Base-by-base conservation (phyloP, 2,329 filamentous ascomycete genomes). In the Ampelomyces quisqualis region DNA sequence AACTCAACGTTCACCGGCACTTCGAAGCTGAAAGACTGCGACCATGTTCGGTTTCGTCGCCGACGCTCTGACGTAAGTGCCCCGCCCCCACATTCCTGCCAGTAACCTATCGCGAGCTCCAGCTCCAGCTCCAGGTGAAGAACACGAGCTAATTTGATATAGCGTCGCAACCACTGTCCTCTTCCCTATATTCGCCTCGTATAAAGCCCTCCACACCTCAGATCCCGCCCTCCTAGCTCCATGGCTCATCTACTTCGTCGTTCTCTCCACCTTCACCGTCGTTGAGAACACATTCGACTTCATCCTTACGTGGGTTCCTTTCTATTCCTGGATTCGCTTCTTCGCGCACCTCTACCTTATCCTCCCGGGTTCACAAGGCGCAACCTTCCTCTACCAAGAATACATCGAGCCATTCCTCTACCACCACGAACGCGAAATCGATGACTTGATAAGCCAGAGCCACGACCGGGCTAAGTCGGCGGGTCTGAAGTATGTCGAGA, bases 181-280 rank as follows among this genome's bases (percentile, higher is more conserved):
- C 65, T 94, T 97, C 67, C 93, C 93, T 36, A 82, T 96, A 51
- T 97, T 95, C 73, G 90, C 91, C 55, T 95, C 91, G 51, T 97
- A 96, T 79, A 97, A 97, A 77, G 91, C 93, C 34, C 85, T 98
- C 64, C 91, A 93, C 73, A 90, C 89, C 11, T 86, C 86, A 37
- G 88, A 96, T 69, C 90, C 90, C 2, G 85, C 88, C 24, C 84
- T 94, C 65, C 79, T 96, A 45, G 88, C 88, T 51, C 91, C 91
- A 84, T 98, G 93, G 93, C 81, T 97, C 54, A 97, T 97, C 86
- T 98, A 97, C 79, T 98, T 91, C 86, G 89, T 95, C 46, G 89
- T 95, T 17, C 80, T 96, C 52, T 87, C 88, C 47, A 85, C 88
- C 67, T 81, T 84, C 58, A 77, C 90, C 41, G 80, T 93, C 47